Conservation (phyloP, 805 yeast genomes). For the Wickerhamiella spandovensis region DNA sequence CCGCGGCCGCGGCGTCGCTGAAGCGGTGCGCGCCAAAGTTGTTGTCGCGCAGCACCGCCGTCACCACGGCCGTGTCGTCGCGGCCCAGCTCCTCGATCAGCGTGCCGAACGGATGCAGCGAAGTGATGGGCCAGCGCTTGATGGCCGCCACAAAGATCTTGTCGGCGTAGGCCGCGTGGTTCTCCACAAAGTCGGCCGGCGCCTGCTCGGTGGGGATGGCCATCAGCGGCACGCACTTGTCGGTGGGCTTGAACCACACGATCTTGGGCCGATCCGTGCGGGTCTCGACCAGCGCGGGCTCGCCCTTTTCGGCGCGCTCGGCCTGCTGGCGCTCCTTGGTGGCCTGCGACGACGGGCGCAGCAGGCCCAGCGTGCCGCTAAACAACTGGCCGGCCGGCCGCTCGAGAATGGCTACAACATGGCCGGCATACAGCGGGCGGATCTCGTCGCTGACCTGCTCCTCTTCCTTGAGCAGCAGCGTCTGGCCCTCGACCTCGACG, state of each 20-base stretch:
- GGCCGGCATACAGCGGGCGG: slow-evolving; percentile 94
- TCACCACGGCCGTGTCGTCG: slow-evolving; percentile 66
- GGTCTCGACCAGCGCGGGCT: slow-evolving; percentile 15
- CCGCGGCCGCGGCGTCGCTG: slow-evolving; percentile 29
- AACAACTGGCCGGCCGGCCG: slow-evolving; percentile 94
- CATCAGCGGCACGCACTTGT: slow-evolving; percentile 91
- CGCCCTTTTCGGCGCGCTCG: slow-evolving; percentile 19
- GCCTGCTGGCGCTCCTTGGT: slow-evolving; percentile 51
- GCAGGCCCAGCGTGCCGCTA: slow-evolving; percentile 83
- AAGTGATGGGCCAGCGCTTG: slow-evolving; percentile 98
- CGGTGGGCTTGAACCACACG: slow-evolving; percentile 98
- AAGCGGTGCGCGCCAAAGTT: slow-evolving; percentile 31
- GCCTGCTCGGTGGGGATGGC: slow-evolving; percentile 99
- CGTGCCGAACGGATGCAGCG: slow-evolving; percentile 95
- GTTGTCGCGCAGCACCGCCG: slow-evolving; percentile 68
- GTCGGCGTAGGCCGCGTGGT: slow-evolving; percentile 69
- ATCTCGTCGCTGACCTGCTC: slow-evolving; percentile 88
- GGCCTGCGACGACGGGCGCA: slow-evolving; percentile 92
- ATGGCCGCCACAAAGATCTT: slow-evolving; percentile 86
- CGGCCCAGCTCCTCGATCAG: slow-evolving; percentile 75
- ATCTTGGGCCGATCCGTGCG: slow-evolving; percentile 59
- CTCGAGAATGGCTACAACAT: slow-evolving; percentile 94
- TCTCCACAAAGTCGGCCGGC: slow-evolving; percentile 87
- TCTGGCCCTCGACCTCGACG: slow-evolving; percentile 97
- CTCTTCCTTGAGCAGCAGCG: slow-evolving; percentile 79